These are phyloP conservation scores for Podospora tetraspora DNA, from an alignment of 495 filamentous ascomycete genomes.

Conservation along the genomic window DNA sequence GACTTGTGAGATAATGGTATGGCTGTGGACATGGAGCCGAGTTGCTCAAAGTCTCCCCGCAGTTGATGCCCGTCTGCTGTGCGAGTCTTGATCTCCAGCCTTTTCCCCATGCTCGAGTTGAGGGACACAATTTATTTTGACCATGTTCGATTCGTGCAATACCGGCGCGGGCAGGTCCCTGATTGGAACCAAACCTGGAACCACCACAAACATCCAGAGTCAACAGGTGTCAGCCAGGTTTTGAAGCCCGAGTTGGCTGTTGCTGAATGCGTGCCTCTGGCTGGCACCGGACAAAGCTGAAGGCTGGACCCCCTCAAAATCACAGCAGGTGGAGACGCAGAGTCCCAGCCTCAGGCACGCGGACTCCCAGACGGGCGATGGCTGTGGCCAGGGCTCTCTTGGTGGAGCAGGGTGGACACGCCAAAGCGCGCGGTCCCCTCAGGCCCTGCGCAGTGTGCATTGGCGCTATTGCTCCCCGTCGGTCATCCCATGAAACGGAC, in stretches of 20 bases:
- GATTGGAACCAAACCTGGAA: background rate
- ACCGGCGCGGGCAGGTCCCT: background rate
- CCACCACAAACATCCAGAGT: background rate
- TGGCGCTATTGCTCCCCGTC: background rate
- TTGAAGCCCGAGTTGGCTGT: background rate
- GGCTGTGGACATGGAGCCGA: background rate
- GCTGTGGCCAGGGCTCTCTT: background rate
- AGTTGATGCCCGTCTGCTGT: background rate
- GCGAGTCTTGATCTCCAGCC: background rate
- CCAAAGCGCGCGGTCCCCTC: background rate
- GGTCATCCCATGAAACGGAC: background rate
- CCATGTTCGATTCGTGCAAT: background rate
- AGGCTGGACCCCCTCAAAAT: background rate
- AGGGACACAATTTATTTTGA: background rate
- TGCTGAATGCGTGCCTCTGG: background rate
- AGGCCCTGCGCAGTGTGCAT: background rate
- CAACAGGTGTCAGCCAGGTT: background rate
- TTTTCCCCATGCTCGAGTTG: background rate
- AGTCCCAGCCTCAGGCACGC: background rate
- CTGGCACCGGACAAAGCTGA: background rate
- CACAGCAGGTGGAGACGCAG: background rate
- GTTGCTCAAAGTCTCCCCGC: background rate
- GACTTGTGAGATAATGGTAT: background rate
- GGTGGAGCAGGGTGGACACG: background rate
- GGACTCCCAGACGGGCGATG: background rate